Percentiles rank a stretch among this genome's conserved stretches.
These are phyloP conservation scores for Peziza echinospora DNA, from an alignment of 495 filamentous ascomycete species.

Conservation along the genomic window DNA sequence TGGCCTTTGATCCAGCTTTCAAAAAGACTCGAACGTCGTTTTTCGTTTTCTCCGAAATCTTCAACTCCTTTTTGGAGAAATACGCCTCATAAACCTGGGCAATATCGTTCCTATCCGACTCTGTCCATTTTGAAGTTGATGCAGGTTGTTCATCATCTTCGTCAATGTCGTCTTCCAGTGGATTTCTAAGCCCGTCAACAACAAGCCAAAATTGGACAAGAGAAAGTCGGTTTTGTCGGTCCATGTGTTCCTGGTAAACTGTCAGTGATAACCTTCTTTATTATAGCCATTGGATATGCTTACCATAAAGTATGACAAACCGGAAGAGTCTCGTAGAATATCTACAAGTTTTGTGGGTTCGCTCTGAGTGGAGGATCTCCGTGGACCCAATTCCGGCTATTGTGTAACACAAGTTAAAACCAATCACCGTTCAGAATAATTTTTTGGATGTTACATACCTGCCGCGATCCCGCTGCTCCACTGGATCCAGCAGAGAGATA, in stretches of 20 bases:
- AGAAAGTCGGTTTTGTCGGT: slow-evolving; percentile 64
- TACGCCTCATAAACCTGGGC: slow-evolving; percentile 80
- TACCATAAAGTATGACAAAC: slow-evolving; percentile 86
- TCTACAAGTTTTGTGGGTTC: slow-evolving; percentile 58
- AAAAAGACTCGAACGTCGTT: slow-evolving; percentile 55
- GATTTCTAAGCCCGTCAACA: slow-evolving; percentile 91
- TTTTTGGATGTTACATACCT: background rate
- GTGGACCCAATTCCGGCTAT: slow-evolving; percentile 1
- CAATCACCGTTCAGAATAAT: too few species aligned
- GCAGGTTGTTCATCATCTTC: slow-evolving; percentile 42
- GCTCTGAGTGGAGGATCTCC: slow-evolving; percentile 21
- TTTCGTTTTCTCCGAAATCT: slow-evolving; percentile 45
- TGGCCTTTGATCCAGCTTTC: slow-evolving; percentile 49
- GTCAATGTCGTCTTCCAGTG: slow-evolving; percentile 67
- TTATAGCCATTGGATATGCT: background rate
- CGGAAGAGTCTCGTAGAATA: slow-evolving; percentile 66
- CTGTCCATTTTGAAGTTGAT: slow-evolving; percentile 47
- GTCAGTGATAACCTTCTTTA: slow-evolving; percentile 3
- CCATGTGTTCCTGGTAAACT: slow-evolving; percentile 61
- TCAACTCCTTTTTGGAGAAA: slow-evolving; percentile 58
- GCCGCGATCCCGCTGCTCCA: background rate
- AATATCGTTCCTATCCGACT: slow-evolving; percentile 68
- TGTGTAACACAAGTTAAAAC: slow-evolving; percentile 23
- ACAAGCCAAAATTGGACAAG: slow-evolving; percentile 98
- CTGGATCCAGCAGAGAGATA: slow-evolving; percentile 41